Conservation (phyloP, 257 asterid genomes). For the Anisodus tanguticus region DNA sequence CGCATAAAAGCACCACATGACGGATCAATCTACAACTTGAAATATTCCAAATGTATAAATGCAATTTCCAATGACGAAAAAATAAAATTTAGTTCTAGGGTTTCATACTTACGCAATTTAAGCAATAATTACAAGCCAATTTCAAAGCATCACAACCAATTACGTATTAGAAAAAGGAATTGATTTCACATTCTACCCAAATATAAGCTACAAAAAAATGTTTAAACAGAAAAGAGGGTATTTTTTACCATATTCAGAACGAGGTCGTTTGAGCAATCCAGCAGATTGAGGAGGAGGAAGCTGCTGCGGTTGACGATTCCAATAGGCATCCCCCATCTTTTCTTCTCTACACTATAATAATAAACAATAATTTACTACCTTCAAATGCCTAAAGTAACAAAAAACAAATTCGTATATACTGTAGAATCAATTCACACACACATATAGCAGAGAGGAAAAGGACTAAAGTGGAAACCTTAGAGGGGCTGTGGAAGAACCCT, state of each 20-base stretch:
- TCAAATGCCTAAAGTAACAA: background rate
- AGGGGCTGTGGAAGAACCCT: slow-evolving; percentile 29
- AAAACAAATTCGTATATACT: background rate
- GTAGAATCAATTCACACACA: background rate
- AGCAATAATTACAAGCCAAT: background rate
- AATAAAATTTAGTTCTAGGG: background rate
- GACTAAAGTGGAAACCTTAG: background rate
- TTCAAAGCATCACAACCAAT: background rate
- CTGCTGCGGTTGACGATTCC: slow-evolving; percentile 45
- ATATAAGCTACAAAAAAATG: background rate
- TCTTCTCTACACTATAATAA: slow-evolving; percentile 24
- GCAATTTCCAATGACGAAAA: background rate
- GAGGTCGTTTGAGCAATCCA: slow-evolving; percentile 53
- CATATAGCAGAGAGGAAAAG: background rate
- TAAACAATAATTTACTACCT: background rate
- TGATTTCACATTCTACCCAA: too few species aligned
- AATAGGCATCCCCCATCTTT: slow-evolving; percentile 56
- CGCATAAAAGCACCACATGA: too few species aligned
- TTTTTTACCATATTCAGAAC: slow-evolving; percentile 47
- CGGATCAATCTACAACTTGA: background rate
- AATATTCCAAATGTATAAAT: background rate
- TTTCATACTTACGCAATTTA: background rate
- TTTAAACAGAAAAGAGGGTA: too few species aligned
- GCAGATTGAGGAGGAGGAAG: slow-evolving; percentile 34
- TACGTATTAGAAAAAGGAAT: background rate